Percentiles rank a stretch among this genome's conserved stretches.
Conservation (phyloP, 2,329 filamentous ascomycete genomes). For the Coniella vitis region DNA sequence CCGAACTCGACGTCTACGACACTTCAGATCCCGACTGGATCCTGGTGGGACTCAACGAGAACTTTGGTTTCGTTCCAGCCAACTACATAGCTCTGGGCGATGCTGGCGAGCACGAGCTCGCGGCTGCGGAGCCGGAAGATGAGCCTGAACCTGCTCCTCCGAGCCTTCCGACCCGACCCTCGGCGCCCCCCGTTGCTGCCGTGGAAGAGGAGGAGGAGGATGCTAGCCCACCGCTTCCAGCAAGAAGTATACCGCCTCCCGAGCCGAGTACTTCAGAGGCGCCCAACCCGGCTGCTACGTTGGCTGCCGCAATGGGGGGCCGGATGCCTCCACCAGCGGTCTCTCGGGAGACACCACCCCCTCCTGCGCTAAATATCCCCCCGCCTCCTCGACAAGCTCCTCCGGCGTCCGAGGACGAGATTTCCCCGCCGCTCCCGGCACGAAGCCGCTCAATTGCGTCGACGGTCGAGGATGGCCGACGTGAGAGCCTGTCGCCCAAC, state of each 20-base stretch:
- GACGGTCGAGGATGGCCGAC: constrained; percentile 20
- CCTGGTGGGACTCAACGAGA: constrained; percentile 72
- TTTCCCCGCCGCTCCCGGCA: constrained; percentile 55
- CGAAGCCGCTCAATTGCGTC: constrained; percentile 43
- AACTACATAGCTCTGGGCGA: constrained; percentile 83
- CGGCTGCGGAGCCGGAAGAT: constrained; percentile 32
- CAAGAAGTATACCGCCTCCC: constrained; percentile 25
- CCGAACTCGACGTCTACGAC: constrained; percentile 77
- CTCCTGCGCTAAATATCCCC: constrained; percentile 47
- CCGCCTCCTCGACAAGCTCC: constrained; percentile 27
- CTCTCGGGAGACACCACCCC: constrained; percentile 26
- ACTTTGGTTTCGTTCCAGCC: constrained; percentile 89
- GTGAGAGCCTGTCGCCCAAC: constrained; percentile 21
- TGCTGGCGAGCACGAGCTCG: constrained; percentile 31
- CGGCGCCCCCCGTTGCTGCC: constrained; percentile 22
- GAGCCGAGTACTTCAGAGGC: constrained; percentile 28
- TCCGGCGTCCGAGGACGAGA: constrained; percentile 60
- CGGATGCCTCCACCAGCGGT: constrained; percentile 38
- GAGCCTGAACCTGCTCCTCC: constrained; percentile 20
- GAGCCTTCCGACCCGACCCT: constrained; percentile 36
- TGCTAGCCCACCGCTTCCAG: constrained; percentile 33
- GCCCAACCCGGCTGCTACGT: constrained; percentile 43
- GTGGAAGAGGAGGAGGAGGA: constrained; percentile 27
- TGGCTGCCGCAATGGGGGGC: constrained; percentile 50
- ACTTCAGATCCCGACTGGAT: constrained; percentile 94